Base-by-base conservation (phyloP, 192 early-diverging fungal genomes). In the Piromyces sp. region DNA sequence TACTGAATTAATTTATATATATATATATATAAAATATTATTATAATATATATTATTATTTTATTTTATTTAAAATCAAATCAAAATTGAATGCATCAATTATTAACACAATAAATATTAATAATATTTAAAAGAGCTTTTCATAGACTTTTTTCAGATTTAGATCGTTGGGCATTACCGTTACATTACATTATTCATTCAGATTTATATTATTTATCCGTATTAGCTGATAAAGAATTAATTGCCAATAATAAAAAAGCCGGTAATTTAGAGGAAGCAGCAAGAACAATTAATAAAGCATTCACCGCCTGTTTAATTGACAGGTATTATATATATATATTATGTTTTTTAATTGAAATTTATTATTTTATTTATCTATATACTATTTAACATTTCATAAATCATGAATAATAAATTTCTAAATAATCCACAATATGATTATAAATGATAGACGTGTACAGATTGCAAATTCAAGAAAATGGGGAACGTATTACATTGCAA, bases 401-500 rank as follows among this genome's bases (percentile, higher is more conserved):
- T n/a, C n/a, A n/a, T n/a, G n/a, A n/a, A n/a, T n/a, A 26, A 80
- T 26, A 80, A 29, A 81, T 80, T 13, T 3, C 17, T 15, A 13
- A 31, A 40, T 84, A 84, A 80, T 87, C 83, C 79, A 82, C 78
- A 36, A 19, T 80, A 7, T 30, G 83, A 13, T 82, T 33, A 33
- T 82, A 42, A 79, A 89, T 13, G 84, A 85, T 22, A 51, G 42
- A 22, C 42, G 42, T 22, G 19, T 22, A 51, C 42, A 9, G 22
- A 22, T 51, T 4, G 14, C 42, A 16, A 82, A 83, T 30, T 96
- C 96, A 19, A 89, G 95, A 33, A 96, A 96, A 83, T 97, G 95
- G 95, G 97, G 97, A 13, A 95, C 94, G 7, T 99, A 96, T 85
- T 93, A 88, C 81, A 90, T 98, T 83, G 92, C 91, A 78, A 95